Evolutionary conservation across 371 early-diverging fungal species (phyloP).

Genomic region (Mucor velutinosus): DNA sequence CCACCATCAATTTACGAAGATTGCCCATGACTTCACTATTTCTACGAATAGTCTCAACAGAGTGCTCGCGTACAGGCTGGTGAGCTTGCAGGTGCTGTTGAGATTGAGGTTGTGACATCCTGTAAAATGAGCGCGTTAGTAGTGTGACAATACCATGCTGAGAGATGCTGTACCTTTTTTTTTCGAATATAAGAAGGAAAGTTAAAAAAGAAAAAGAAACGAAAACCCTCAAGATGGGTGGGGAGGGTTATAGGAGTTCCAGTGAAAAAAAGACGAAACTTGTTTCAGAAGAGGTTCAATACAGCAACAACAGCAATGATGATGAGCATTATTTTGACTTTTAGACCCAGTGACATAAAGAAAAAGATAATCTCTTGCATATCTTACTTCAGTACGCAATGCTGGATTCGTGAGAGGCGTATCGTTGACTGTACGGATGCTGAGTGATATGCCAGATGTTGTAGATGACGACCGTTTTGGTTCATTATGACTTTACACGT

Average conservation of each 20-base stretch:
- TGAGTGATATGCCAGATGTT: too few species aligned
- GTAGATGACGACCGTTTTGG: too few species aligned
- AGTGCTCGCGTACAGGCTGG: slow-evolving; percentile 52
- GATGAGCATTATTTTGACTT: neutral
- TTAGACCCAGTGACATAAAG: neutral
- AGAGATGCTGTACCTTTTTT: neutral
- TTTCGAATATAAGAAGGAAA: neutral
- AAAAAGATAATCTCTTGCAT: neutral
- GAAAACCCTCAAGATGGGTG: neutral
- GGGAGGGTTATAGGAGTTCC: neutral
- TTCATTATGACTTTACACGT: too few species aligned
- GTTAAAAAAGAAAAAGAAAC: neutral
- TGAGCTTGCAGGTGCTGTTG: neutral
- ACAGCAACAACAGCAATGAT: neutral
- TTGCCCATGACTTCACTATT: slow-evolving; percentile 53
- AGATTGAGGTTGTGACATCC: slow-evolving; percentile 6
- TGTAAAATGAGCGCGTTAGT: neutral
- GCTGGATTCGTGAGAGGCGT: too few species aligned
- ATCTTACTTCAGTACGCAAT: neutral
- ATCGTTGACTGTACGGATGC: too few species aligned
- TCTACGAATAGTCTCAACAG: slow-evolving; percentile 68
- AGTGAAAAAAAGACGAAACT: slow-evolving; percentile 9
- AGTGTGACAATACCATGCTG: neutral
- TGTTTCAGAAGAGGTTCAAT: neutral
- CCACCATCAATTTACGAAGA: slow-evolving; percentile 63